Conservation (phyloP, 805 yeast species). For the Cyberlindnera lachancei region DNA sequence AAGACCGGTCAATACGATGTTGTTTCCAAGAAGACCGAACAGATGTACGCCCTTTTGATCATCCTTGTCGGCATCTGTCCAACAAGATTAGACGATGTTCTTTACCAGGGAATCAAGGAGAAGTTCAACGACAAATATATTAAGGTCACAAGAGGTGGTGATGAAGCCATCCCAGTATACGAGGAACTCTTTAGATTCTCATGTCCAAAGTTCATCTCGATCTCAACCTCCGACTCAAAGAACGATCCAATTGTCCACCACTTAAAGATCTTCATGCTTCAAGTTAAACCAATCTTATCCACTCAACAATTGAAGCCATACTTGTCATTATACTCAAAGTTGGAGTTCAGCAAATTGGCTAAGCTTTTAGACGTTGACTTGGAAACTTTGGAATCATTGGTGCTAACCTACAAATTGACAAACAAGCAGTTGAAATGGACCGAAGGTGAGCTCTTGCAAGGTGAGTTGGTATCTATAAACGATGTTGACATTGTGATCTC, state of each 20-base stretch:
- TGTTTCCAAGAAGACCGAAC: constrained; percentile 40
- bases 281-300: constrained; percentile 30
- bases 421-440: constrained; percentile 38
- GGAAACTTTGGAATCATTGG: constrained; percentile 29
- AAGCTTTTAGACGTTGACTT: constrained; percentile 29
- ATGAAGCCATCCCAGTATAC: constrained; percentile 31
- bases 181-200: constrained; percentile 41
- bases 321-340: constrained; percentile 37
- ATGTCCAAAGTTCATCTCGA: constrained; percentile 41
- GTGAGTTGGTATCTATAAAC: constrained; percentile 32
- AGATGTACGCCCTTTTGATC: constrained; percentile 43
- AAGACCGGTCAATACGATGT: constrained; percentile 38
- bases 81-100: constrained; percentile 37
- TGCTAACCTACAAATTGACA: constrained; percentile 38
- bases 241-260: constrained; percentile 37
- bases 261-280: constrained; percentile 34
- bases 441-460: constrained; percentile 33
- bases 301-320: constrained; percentile 37
- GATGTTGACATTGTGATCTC: constrained; percentile 37
- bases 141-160: constrained; percentile 35
- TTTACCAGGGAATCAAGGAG: constrained; percentile 37
- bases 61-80: constrained; percentile 39
- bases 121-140: constrained; percentile 38
- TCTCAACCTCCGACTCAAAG: constrained; percentile 27
- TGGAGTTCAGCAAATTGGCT: constrained; percentile 36